Evolutionary conservation across 129 eudicot species (phyloP).

Genomic region (Cynara cardunculus): DNA sequence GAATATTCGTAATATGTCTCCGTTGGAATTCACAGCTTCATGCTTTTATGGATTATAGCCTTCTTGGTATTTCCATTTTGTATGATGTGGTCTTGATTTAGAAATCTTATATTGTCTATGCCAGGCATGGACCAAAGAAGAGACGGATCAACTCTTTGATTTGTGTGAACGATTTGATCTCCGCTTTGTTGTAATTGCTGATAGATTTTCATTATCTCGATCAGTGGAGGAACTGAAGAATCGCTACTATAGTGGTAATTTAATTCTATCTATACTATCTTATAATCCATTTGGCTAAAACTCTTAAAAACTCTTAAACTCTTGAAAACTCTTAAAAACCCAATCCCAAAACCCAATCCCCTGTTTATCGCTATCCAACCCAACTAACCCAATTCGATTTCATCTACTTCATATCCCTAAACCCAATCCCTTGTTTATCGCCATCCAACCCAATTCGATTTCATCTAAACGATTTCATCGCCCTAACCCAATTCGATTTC

Average conservation of each 20-base stretch:
- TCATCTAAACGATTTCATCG: too few species aligned
- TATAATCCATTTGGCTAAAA: too few species aligned
- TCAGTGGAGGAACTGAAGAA: constrained; percentile 87
- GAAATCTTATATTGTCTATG: constrained; percentile 14
- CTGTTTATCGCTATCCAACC: too few species aligned
- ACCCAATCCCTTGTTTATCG: too few species aligned
- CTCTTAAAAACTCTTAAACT: too few species aligned
- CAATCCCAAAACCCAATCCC: too few species aligned
- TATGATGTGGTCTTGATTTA: neutral
- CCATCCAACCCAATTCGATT: too few species aligned
- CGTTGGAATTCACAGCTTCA: neutral
- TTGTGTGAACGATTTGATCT: constrained; percentile 83
- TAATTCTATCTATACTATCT: too few species aligned
- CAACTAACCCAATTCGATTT: too few species aligned
- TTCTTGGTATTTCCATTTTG: neutral
- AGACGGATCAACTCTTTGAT: constrained; percentile 89
- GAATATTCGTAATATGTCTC: neutral
- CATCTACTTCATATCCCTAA: too few species aligned
- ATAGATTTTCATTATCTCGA: constrained; percentile 71
- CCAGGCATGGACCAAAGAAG: constrained; percentile 91
- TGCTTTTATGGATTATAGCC: neutral
- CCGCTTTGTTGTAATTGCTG: constrained; percentile 82
- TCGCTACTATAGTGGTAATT: constrained; percentile 87
- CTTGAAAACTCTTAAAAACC: too few species aligned
- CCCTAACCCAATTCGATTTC: too few species aligned